Conservation (phyloP, 176 grass and related monocot species). For the Elaeis guineensis region DNA sequence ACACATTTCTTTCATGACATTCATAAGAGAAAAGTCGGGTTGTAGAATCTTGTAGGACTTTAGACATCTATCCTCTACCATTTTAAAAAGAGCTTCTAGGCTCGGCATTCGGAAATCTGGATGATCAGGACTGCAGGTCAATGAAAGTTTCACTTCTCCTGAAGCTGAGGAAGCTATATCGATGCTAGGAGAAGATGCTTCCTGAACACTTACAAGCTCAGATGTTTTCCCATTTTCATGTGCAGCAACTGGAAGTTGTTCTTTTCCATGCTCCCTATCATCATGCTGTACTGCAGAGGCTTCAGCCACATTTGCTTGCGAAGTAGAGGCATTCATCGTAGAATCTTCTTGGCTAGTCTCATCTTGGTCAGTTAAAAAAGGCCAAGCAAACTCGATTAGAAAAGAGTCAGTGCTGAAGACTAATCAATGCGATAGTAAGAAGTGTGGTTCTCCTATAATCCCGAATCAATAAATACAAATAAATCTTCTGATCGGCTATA, state of each 20-base stretch:
- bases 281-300: conserved; percentile 1
- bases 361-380: conserved; percentile 24
- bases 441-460: too few species aligned
- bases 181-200: conserved; percentile 27
- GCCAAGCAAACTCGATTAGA: conserved; percentile 12
- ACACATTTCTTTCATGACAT: conserved; percentile 66
- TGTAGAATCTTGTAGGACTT: conserved; percentile 42
- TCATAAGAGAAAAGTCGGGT: conserved; percentile 53
- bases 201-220: conserved; percentile 16
- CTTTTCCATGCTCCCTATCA: conserved; percentile 3
- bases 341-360: conserved; percentile 4
- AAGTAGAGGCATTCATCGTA: conserved; percentile 15
- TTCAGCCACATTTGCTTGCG: conserved; percentile 12
- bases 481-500: too few species aligned
- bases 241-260: conserved; percentile 1
- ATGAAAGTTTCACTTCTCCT: conserved; percentile 54
- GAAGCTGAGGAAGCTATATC: conserved; percentile 56
- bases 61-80: conserved; percentile 46
- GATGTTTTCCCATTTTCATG: conserved; percentile 13
- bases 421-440: too few species aligned
- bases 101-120: conserved; percentile 38
- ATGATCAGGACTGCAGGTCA: conserved; percentile 28
- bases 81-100: conserved; percentile 44
- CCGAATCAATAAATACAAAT: too few species aligned
- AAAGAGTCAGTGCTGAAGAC: conserved; percentile 1